A percentile compares a stretch with the other conserved stretches of the same genome.
phyloP scores from a whole-genome alignment of 108 stramenopile genomes.

The Epithemia pelagica region DNA sequence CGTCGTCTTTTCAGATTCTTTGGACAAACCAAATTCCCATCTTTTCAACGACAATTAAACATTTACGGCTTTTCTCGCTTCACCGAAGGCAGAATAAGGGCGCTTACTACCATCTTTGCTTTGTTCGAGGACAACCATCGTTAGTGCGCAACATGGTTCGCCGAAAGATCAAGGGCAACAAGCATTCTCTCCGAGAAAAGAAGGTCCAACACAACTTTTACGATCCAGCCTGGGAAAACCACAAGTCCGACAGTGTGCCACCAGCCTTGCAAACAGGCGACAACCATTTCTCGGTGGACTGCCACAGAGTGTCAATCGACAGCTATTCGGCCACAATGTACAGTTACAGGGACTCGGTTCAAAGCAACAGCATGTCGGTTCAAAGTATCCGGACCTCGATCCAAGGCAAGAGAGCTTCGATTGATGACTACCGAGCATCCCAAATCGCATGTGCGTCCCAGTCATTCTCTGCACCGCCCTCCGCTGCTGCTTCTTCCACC shows the following conservation, averaged over 20 bases:
- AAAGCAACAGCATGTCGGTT: no score
- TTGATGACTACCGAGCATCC: no score
- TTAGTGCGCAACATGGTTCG: conserved; percentile 26
- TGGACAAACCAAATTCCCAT: conserved; percentile 19
- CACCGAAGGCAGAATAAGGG: conserved; percentile 20
- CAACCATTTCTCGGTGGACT: no score
- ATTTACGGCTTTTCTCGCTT: conserved; percentile 31
- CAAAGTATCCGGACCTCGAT: no score
- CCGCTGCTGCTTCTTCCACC: no score
- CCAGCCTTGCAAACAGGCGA: no score
- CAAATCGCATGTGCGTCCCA: no score
- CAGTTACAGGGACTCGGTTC: no score
- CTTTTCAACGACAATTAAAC: conserved; percentile 34
- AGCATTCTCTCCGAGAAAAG: neutral
- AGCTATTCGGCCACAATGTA: no score
- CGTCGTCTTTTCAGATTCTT: conserved; percentile 17
- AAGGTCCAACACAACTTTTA: neutral
- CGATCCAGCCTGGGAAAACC: neutral
- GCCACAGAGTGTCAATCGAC: no score
- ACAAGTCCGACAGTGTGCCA: neutral
- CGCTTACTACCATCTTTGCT: conserved; percentile 24
- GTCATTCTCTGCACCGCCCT: no score
- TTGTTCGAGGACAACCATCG: conserved; percentile 13
- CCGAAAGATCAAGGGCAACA: conserved; percentile 69
- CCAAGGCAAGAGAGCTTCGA: no score